phyloP scores from a whole-genome alignment of 2,329 filamentous ascomycete species.

The Stagonosporopsis tanaceti region DNA sequence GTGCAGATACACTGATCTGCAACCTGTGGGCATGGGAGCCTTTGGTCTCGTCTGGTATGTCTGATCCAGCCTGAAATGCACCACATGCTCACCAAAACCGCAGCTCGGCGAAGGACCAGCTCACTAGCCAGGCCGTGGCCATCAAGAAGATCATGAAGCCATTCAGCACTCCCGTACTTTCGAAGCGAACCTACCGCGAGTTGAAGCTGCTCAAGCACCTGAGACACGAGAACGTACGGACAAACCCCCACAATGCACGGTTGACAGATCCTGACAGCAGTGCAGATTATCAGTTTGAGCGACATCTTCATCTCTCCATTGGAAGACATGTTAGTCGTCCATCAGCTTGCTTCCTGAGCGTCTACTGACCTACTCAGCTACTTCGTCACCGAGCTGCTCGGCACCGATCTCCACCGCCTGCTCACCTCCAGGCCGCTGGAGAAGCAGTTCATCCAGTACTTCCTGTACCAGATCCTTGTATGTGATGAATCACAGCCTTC shows the following conservation, averaged over 20 bases:
- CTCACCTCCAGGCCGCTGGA: conserved; percentile 94
- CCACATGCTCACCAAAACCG: conserved; percentile 24
- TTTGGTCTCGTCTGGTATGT: conserved; percentile 95
- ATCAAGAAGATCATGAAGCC: conserved; percentile 99
- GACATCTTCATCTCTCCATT: conserved; percentile 99
- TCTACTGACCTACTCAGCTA: conserved; percentile 68
- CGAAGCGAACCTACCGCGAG: conserved; percentile 97
- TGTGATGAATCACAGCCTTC: conserved; percentile 68
- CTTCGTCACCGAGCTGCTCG: conserved; percentile 96
- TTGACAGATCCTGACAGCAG: conserved; percentile 33
- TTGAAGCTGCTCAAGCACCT: conserved; percentile 97
- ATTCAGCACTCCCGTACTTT: conserved; percentile 97
- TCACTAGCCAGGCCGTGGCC: conserved; percentile 94
- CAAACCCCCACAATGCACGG: background rate
- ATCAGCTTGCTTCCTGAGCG: background rate
- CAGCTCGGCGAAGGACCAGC: conserved; percentile 96
- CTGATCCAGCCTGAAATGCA: conserved; percentile 8
- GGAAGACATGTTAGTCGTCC: conserved; percentile 84
- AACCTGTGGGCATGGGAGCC: conserved; percentile 98
- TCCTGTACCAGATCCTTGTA: conserved; percentile 98
- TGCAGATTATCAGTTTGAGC: conserved; percentile 90
- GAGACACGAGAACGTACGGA: conserved; percentile 88
- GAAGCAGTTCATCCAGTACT: conserved; percentile 99
- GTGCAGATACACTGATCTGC: conserved; percentile 90
- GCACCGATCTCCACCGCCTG: conserved; percentile 93